These are phyloP conservation scores for Penicillium sp. DNA, from an alignment of 2,329 filamentous ascomycete species.

Conservation along the genomic window DNA sequence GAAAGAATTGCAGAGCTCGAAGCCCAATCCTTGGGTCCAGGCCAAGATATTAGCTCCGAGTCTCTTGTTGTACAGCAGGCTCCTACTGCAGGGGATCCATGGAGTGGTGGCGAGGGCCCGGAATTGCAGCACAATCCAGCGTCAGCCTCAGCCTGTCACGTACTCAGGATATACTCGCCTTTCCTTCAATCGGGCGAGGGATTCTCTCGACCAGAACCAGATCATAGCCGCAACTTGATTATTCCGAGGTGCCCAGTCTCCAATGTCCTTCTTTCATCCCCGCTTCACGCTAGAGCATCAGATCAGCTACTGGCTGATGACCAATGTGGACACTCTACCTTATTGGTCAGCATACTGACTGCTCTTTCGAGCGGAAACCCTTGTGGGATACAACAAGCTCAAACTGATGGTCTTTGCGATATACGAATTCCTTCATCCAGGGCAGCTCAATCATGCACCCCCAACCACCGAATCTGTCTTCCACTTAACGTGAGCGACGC, in stretches of 20 bases:
- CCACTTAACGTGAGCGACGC: neutral
- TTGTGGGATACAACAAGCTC: neutral
- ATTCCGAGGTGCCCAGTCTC: neutral
- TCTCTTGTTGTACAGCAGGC: neutral
- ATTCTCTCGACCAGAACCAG: neutral
- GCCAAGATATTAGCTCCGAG: neutral
- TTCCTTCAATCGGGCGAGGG: neutral
- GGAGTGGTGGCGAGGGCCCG: neutral
- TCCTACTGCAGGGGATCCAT: neutral
- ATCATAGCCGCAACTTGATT: neutral
- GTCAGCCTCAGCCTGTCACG: neutral
- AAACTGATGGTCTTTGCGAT: neutral
- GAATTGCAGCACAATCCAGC: neutral
- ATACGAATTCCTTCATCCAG: neutral
- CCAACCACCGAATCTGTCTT: neutral
- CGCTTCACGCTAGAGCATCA: neutral
- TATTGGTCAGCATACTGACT: conserved; percentile 15
- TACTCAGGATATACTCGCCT: neutral
- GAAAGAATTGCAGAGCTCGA: conserved; percentile 13
- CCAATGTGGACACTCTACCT: conserved; percentile 10
- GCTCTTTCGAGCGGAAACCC: conserved; percentile 4
- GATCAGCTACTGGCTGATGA: neutral
- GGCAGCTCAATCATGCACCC: neutral
- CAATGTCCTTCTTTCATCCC: neutral
- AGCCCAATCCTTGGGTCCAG: conserved; percentile 4